A percentile compares a stretch with the other conserved stretches of the same genome.
Evolutionary conservation across 2,329 filamentous ascomycete species (phyloP).

Genomic region (Trichoderma hamatum): DNA sequence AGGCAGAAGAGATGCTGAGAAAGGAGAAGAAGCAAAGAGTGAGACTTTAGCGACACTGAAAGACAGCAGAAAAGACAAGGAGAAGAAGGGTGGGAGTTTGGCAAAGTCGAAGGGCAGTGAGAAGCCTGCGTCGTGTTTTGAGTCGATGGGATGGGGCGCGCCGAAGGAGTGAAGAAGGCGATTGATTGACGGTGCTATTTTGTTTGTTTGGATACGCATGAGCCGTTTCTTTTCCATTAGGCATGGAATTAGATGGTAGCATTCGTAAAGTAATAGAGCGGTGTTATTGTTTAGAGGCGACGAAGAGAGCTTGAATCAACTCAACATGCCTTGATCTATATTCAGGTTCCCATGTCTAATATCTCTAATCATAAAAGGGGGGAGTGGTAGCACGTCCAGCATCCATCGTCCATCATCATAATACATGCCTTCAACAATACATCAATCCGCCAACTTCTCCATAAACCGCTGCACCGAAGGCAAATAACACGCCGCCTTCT

Average conservation of each 20-base stretch:
- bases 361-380: not conserved
- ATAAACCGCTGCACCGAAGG: conserved; percentile 59
- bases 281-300: not conserved
- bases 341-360: not conserved
- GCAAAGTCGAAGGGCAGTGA: not conserved
- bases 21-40: too few relatives aligned
- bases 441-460: conserved; percentile 41
- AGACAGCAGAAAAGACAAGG: too few relatives aligned
- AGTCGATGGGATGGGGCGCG: conserved; percentile 22
- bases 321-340: not conserved
- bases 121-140: conserved; percentile 20
- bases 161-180: not conserved
- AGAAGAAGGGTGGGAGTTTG: not conserved
- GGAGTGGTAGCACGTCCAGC: not conserved
- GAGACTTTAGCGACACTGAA: too few relatives aligned
- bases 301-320: not conserved
- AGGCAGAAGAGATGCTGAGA: not conserved
- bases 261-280: not conserved
- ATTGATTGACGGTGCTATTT: not conserved
- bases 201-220: not conserved
- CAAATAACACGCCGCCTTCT: conserved; percentile 64
- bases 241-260: not conserved
- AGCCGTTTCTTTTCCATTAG: not conserved
- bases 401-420: not conserved
- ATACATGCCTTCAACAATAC: not conserved